A percentile compares a stretch with the other conserved stretches of the same genome.
Conservation (phyloP, 31 red algal genomes). For the Porphyra umbilicalis region DNA sequence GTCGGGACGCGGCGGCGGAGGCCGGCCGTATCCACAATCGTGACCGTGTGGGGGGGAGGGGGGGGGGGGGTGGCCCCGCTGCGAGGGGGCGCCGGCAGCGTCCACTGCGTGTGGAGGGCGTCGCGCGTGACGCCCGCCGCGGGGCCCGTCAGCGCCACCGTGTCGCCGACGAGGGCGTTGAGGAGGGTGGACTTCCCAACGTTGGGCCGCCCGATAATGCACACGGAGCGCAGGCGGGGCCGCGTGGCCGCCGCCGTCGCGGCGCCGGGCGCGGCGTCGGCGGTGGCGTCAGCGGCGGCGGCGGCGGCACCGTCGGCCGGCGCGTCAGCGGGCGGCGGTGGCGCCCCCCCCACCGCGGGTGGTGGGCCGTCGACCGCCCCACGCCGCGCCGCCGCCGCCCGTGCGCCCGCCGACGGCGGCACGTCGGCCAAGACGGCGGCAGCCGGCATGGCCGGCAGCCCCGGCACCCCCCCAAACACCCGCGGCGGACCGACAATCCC, state of each 20-base stretch:
- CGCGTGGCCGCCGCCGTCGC: constrained; percentile 37
- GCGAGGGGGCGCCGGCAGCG: background rate
- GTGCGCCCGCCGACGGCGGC: background rate
- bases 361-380: background rate
- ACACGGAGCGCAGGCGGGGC: constrained; percentile 40
- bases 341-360: background rate
- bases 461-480: background rate
- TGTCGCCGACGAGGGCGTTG: constrained; percentile 56
- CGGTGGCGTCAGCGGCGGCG: constrained; percentile 14
- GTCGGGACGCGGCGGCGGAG: constrained; percentile 31
- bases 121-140: constrained; percentile 75
- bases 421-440: background rate
- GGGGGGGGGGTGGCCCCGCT: constrained; percentile 1
- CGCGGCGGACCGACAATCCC: background rate
- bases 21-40: constrained; percentile 85
- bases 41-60: constrained; percentile 25
- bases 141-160: constrained; percentile 38
- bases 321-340: background rate
- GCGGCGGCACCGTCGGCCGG: constrained; percentile 20
- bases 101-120: constrained; percentile 41
- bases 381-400: background rate
- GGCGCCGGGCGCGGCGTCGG: constrained; percentile 30
- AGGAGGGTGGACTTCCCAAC: constrained; percentile 92
- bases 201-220: constrained; percentile 89
- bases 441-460: background rate